phyloP scores from a whole-genome alignment of 2,329 filamentous ascomycete genomes.

The Monilinia fructicola region DNA sequence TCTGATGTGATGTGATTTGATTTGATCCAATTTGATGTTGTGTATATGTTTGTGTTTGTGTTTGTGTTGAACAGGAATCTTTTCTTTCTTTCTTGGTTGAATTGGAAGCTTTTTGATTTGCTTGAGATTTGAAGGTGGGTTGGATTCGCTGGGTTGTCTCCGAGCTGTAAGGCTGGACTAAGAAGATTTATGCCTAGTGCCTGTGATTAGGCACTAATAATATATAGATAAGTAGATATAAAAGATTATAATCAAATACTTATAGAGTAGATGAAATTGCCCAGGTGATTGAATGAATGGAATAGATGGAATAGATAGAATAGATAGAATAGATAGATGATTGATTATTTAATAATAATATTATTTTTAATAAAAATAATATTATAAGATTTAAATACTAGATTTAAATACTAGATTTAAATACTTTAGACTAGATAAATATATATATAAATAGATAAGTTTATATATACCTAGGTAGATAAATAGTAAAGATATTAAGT shows the following conservation, averaged over 20 bases:
- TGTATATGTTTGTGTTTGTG: neutral
- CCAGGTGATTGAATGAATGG: too few species aligned
- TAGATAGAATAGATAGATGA: too few species aligned
- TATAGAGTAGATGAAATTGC: too few species aligned
- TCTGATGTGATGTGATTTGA: neutral
- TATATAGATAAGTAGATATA: too few species aligned
- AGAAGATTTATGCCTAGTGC: neutral
- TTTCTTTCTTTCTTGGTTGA: neutral
- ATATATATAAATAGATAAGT: too few species aligned
- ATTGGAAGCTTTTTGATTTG: neutral
- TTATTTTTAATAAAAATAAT: too few species aligned
- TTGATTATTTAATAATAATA: too few species aligned
- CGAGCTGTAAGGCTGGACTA: constrained; percentile 8
- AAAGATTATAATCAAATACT: too few species aligned
- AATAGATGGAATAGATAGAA: neutral
- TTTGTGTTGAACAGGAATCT: neutral
- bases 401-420: too few species aligned
- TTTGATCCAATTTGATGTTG: neutral
- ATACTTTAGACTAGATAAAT: too few species aligned
- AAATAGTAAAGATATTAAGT: neutral
- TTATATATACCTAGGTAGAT: too few species aligned
- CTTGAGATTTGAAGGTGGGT: neutral
- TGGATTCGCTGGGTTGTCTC: neutral
- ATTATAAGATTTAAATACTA: too few species aligned
- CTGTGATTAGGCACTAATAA: neutral